Conservation (phyloP, 495 filamentous ascomycete genomes). For the Lasiosphaeria hispida region DNA sequence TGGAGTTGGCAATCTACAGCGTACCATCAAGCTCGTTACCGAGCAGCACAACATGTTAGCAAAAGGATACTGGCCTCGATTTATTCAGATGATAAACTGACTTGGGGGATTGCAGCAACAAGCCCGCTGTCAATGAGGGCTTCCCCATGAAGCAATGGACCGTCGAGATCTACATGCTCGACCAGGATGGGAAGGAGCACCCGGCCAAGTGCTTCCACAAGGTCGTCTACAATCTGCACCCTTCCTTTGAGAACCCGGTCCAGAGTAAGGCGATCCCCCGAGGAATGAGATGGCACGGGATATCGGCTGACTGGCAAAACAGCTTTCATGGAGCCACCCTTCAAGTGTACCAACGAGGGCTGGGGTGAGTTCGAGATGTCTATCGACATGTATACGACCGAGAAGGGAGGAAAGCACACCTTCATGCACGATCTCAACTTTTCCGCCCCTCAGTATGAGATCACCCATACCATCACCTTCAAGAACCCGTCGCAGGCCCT, state of each 20-base stretch:
- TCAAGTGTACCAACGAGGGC: slow-evolving; percentile 86
- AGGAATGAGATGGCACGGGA: not conserved
- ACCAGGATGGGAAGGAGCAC: slow-evolving; percentile 62
- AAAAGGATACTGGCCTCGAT: not conserved
- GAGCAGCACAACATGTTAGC: slow-evolving; percentile 85
- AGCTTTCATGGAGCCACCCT: slow-evolving; percentile 83
- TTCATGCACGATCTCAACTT: slow-evolving; percentile 94
- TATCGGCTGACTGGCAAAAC: slow-evolving; percentile 10
- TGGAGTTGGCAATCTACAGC: slow-evolving; percentile 39
- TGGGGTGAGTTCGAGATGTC: slow-evolving; percentile 99
- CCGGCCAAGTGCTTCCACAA: slow-evolving; percentile 85
- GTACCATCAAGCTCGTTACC: slow-evolving; percentile 87
- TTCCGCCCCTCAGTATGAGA: slow-evolving; percentile 73
- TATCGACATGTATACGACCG: slow-evolving; percentile 74
- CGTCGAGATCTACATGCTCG: slow-evolving; percentile 60
- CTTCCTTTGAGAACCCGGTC: slow-evolving; percentile 78
- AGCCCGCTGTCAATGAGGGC: slow-evolving; percentile 74
- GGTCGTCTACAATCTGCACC: slow-evolving; percentile 87
- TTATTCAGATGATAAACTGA: not conserved
- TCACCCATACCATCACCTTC: slow-evolving; percentile 77
- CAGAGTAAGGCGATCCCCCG: slow-evolving; percentile 60
- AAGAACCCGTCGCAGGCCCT: slow-evolving; percentile 87
- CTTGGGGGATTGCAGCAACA: slow-evolving; percentile 44
- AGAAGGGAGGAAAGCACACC: slow-evolving; percentile 79
- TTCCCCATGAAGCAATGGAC: slow-evolving; percentile 85